Evolutionary conservation across 805 yeast species (phyloP), one percentile per base, ranked within the genome.

Genomic region (Lipomyces kockii): DNA sequence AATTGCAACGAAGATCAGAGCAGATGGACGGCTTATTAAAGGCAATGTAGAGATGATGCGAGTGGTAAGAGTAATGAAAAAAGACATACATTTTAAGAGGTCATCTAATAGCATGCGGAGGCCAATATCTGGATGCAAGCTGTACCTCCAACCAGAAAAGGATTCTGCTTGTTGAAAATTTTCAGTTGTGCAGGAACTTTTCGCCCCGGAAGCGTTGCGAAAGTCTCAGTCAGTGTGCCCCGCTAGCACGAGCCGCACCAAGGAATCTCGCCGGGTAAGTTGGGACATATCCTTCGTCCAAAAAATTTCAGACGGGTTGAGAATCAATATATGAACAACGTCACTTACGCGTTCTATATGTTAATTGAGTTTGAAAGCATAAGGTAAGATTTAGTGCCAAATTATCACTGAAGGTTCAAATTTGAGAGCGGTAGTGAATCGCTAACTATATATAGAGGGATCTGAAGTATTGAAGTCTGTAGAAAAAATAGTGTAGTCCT

Each of bases 251-350:
- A 43, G 22, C 49, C 22, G 49, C 20, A 43, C 22, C 9, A 37
- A n/a, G n/a, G n/a, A n/a, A n/a, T n/a, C n/a, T 60, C 60, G 54
- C 69, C 69, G 69, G 69, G 69, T 66, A 66, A 66, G 58, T 66
- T 66, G 69, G 69, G 69, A 66, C 27, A 52, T 43, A 20, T 32
- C n/a, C 39, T 14, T 12, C 2, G 22, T 17, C 9, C 49, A 12
- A 37, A 35, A 34, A 11, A 35, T 58, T 58, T 14, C 22, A 43
- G n/a, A 43, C 20, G 11, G 5, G 17, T 43, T 14, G 8, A 34
- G 43, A 12, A 8, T 3, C 29, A 63, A 39, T 14, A 39, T 20
- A 20, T 53, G 27, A 25, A 39, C 43, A 32, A n/a, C n/a, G n/a
- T 20, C 14, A 14, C 43, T 3, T 2, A 17, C 29, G 7, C 11